Percentiles rank a stretch among this genome's conserved stretches.
Conservation (phyloP, 352 stramenopile genomes). For the Globisporangium paroecandrum region DNA sequence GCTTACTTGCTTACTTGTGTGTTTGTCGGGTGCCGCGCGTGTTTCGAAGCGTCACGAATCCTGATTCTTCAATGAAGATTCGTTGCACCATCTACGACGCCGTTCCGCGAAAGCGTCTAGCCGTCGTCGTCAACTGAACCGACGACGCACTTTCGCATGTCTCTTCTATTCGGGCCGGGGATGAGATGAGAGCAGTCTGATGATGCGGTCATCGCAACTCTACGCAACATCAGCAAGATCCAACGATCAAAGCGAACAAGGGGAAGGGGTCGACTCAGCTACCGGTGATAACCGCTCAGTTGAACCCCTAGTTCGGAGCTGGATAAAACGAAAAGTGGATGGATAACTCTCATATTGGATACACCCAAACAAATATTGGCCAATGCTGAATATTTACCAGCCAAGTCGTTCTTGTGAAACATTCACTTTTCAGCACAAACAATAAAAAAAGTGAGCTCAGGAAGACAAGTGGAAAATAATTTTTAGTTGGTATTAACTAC, state of each 20-base stretch:
- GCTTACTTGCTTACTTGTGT: background rate
- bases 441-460: too few relatives aligned
- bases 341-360: too few relatives aligned
- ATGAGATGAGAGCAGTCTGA: background rate
- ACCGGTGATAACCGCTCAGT: too few relatives aligned
- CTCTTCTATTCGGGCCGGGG: background rate
- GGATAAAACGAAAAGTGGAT: too few relatives aligned
- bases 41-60: background rate
- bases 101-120: background rate
- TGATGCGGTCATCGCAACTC: background rate
- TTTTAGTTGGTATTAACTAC: too few relatives aligned
- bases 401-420: too few relatives aligned
- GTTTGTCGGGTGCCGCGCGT: background rate
- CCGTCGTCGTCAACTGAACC: constrained; percentile 4
- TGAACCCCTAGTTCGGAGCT: too few relatives aligned
- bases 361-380: too few relatives aligned
- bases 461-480: too few relatives aligned
- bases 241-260: background rate
- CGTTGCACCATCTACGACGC: background rate
- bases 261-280: background rate
- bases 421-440: too few relatives aligned
- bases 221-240: background rate
- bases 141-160: background rate
- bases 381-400: too few relatives aligned
- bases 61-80: background rate